These are phyloP conservation scores for Penicillium digitatum DNA, from an alignment of 2,329 filamentous ascomycete genomes.

Conservation along the genomic window DNA sequence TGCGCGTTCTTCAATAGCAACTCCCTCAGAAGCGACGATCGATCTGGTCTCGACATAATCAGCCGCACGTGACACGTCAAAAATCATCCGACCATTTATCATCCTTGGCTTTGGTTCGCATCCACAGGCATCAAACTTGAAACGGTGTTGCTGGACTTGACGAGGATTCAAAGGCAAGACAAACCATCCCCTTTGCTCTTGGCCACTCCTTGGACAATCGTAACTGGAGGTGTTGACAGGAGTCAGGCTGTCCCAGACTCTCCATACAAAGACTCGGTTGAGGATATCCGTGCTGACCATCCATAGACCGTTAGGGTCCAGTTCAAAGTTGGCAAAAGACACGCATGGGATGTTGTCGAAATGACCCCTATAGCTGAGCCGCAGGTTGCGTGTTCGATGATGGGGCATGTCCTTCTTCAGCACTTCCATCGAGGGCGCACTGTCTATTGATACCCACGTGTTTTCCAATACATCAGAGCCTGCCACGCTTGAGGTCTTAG, in stretches of 20 bases:
- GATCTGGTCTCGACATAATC: conserved; percentile 28
- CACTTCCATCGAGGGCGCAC: conserved; percentile 22
- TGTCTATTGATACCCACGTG: conserved; percentile 35
- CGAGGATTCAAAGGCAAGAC: conserved; percentile 47
- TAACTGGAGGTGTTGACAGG: conserved; percentile 29
- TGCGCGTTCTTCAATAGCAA: neutral
- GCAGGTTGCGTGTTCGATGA: conserved; percentile 42
- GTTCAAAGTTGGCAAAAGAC: conserved; percentile 55
- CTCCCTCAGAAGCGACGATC: conserved; percentile 11
- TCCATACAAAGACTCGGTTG: conserved; percentile 50
- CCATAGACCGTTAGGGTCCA: conserved; percentile 54
- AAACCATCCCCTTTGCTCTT: conserved; percentile 40
- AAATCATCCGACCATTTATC: conserved; percentile 20
- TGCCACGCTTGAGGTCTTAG: neutral
- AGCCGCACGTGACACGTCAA: conserved; percentile 32
- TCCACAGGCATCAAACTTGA: conserved; percentile 41
- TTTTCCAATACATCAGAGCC: conserved; percentile 15
- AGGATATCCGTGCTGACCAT: conserved; percentile 56
- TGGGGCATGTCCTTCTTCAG: conserved; percentile 30
- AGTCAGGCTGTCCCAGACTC: conserved; percentile 40
- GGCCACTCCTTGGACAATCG: conserved; percentile 22
- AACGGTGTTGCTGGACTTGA: conserved; percentile 36
- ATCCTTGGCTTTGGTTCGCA: conserved; percentile 25
- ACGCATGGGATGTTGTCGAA: conserved; percentile 55
- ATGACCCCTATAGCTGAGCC: conserved; percentile 43